A percentile compares a stretch with the other conserved stretches of the same genome.
These are phyloP conservation scores for Begonia masoniana DNA, from an alignment of 306 rosid species.

Conservation along the genomic window DNA sequence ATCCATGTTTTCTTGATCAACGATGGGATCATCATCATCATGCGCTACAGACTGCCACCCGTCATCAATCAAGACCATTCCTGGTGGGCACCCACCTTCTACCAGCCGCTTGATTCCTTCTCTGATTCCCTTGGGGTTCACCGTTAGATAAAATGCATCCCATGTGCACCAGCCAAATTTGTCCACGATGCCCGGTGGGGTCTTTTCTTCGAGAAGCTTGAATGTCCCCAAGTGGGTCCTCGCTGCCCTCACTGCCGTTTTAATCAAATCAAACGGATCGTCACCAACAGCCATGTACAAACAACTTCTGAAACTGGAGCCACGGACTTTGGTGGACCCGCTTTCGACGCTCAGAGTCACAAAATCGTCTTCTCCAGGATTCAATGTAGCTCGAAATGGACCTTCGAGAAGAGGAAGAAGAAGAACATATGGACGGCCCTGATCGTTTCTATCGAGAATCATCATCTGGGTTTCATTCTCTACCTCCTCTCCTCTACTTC, in stretches of 20 bases:
- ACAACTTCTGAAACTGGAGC: conserved; percentile 29
- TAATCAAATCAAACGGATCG: conserved; percentile 36
- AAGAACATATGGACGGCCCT: conserved; percentile 37
- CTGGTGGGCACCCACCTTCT: conserved; percentile 62
- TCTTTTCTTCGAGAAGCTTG: conserved; percentile 46
- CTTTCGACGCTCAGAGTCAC: conserved; percentile 53
- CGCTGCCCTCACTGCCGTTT: conserved; percentile 30
- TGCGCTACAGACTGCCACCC: conserved; percentile 57
- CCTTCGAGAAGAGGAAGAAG: conserved; percentile 55
- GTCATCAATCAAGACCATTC: conserved; percentile 47
- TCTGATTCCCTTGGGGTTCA: conserved; percentile 36
- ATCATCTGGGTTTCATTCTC: conserved; percentile 55
- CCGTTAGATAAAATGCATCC: conserved; percentile 70
- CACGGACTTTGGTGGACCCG: conserved; percentile 38
- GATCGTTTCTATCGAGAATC: conserved; percentile 23
- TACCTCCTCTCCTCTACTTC: conserved; percentile 30
- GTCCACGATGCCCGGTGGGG: conserved; percentile 36
- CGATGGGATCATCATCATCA: conserved; percentile 27
- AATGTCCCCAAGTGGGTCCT: conserved; percentile 41
- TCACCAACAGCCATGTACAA: conserved; percentile 40
- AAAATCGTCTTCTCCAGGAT: conserved; percentile 16
- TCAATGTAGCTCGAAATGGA: conserved; percentile 38
- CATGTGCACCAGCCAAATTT: conserved; percentile 79
- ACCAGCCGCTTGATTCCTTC: conserved; percentile 37
- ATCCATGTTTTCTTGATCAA: conserved; percentile 18